Evolutionary conservation across 305 asterid species (phyloP).

Genomic region (Fraxinus xanthoxyloides): DNA sequence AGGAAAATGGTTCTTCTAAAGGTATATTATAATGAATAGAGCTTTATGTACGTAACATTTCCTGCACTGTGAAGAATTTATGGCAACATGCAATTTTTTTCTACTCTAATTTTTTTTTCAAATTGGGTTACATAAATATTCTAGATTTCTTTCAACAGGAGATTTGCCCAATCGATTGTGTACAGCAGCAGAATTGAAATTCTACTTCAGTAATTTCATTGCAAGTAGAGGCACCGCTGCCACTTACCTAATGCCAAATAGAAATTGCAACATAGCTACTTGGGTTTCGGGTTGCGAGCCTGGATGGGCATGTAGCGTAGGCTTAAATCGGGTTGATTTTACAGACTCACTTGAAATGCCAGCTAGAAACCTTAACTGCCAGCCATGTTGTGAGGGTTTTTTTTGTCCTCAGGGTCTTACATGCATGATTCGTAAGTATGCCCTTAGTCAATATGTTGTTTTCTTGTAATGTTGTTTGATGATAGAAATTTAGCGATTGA

Average conservation of each 20-base stretch:
- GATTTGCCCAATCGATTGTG: conserved; percentile 70
- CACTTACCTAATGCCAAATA: conserved; percentile 58
- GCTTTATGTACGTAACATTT: not conserved
- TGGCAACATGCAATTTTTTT: not conserved
- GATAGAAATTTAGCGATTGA: not conserved
- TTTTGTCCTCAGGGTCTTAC: conserved; percentile 94
- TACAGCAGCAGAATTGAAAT: conserved; percentile 73
- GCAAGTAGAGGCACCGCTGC: conserved; percentile 33
- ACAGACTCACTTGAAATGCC: conserved; percentile 49
- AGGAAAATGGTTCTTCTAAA: not conserved
- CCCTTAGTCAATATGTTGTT: not conserved
- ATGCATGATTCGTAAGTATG: conserved; percentile 85
- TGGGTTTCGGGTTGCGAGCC: conserved; percentile 94
- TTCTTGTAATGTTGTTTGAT: not conserved
- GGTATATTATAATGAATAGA: not conserved
- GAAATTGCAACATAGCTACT: conserved; percentile 59
- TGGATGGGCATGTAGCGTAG: conserved; percentile 86
- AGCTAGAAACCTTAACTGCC: conserved; percentile 49
- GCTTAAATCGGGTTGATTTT: conserved; percentile 39
- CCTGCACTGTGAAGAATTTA: not conserved
- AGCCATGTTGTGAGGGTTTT: conserved; percentile 89
- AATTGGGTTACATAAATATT: not conserved
- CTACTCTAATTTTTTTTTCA: not conserved
- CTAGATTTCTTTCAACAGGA: conserved; percentile 36
- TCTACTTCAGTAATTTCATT: conserved; percentile 61